phyloP scores from a whole-genome alignment of 1,284 basidiomycete genomes.

The Ceratobasidium sp. region DNA sequence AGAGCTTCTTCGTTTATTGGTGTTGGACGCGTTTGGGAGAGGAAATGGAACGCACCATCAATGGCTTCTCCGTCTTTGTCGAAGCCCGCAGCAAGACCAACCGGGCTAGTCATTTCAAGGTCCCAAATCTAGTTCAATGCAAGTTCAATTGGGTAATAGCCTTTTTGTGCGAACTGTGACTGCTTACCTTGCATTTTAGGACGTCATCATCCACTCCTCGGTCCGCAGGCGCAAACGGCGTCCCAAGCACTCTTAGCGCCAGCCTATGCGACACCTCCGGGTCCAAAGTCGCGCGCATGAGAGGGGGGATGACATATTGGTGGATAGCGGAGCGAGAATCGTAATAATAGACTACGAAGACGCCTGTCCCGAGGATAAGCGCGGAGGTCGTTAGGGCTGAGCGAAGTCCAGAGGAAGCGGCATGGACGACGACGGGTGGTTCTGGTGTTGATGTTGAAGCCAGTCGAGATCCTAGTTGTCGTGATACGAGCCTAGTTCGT shows the following conservation, averaged over 20 bases:
- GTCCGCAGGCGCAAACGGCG: slow-evolving; percentile 85
- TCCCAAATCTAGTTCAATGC: slow-evolving; percentile 84
- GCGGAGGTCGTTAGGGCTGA: slow-evolving; percentile 38
- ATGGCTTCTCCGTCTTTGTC: slow-evolving; percentile 98
- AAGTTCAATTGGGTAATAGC: background rate
- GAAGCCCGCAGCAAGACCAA: slow-evolving; percentile 96
- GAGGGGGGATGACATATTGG: slow-evolving; percentile 84
- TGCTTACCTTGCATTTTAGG: slow-evolving; percentile 77
- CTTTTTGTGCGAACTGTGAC: background rate
- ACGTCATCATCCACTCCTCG: slow-evolving; percentile 76
- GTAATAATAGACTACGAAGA: slow-evolving; percentile 86
- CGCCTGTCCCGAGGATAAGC: slow-evolving; percentile 67
- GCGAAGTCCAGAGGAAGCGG: slow-evolving; percentile 3
- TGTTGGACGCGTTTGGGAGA: background rate
- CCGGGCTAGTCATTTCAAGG: slow-evolving; percentile 82
- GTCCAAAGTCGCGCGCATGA: slow-evolving; percentile 77
- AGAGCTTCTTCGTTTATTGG: slow-evolving; percentile 14
- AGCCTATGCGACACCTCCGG: slow-evolving; percentile 90
- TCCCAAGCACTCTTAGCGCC: slow-evolving; percentile 82
- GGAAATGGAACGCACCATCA: slow-evolving; percentile 72
- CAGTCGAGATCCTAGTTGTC: background rate
- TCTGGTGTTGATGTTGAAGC: slow-evolving; percentile 23
- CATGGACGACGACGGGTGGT: slow-evolving; percentile 10
- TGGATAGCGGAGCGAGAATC: slow-evolving; percentile 90
- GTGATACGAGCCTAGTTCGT: background rate